Conservation (phyloP, 2,329 filamentous ascomycete species). For the Fusarium sp. region DNA sequence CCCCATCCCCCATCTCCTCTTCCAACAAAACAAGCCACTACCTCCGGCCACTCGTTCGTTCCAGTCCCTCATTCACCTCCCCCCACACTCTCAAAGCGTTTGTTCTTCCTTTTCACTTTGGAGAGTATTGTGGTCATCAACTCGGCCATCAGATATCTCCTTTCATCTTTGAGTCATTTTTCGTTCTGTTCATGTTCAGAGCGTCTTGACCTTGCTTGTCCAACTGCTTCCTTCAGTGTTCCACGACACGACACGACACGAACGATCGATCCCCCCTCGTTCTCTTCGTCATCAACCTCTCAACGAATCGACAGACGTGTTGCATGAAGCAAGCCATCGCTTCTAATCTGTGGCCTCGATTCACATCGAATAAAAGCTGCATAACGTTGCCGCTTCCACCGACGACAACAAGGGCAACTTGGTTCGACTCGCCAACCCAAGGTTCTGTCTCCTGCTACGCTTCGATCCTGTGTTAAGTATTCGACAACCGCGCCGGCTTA, state of each 20-base stretch:
- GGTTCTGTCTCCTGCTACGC: conserved; percentile 2
- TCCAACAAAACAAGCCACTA: conserved; percentile 57
- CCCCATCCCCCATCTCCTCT: conserved; percentile 45
- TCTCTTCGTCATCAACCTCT: background rate
- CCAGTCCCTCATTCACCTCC: conserved; percentile 54
- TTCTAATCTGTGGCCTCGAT: conserved; percentile 3
- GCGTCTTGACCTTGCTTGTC: conserved; percentile 37
- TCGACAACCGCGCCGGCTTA: conserved; percentile 2
- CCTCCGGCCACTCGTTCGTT: conserved; percentile 53
- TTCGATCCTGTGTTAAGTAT: conserved; percentile 9
- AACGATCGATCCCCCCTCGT: conserved; percentile 6
- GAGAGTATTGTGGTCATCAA: conserved; percentile 38
- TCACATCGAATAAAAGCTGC: conserved; percentile 13
- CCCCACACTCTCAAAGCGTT: conserved; percentile 46
- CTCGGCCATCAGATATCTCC: conserved; percentile 31
- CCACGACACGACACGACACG: conserved; percentile 35
- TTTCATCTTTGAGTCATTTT: conserved; percentile 34
- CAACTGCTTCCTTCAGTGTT: conserved; percentile 22
- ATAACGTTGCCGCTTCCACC: background rate
- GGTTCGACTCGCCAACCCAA: conserved; percentile 9
- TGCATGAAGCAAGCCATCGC: conserved; percentile 24
- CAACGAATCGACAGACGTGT: conserved; percentile 22
- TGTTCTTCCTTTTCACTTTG: conserved; percentile 34
- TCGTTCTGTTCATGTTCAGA: conserved; percentile 27
- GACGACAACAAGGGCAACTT: conserved; percentile 26